These are phyloP conservation scores for Boletus rex-veris DNA, from an alignment of 768 basidiomycete species.

Conservation along the genomic window DNA sequence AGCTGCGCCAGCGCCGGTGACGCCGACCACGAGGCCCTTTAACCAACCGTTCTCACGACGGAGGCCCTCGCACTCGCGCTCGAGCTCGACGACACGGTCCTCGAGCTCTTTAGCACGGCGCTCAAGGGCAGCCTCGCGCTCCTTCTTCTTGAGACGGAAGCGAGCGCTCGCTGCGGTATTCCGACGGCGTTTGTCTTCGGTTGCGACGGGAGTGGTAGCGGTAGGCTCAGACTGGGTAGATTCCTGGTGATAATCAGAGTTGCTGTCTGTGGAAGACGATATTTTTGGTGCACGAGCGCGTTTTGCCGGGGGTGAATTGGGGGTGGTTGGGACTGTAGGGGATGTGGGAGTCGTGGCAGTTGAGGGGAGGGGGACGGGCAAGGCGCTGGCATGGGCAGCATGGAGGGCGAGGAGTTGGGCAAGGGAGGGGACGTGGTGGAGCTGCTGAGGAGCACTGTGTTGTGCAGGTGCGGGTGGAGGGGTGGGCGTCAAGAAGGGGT, in stretches of 20 bases:
- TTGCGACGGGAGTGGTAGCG: constrained; percentile 40
- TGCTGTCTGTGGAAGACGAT: constrained; percentile 33
- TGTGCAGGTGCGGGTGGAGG: constrained; percentile 26
- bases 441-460: constrained; percentile 19
- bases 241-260: constrained; percentile 23
- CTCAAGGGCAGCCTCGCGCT: constrained; percentile 87
- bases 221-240: constrained; percentile 10
- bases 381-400: constrained; percentile 33
- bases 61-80: constrained; percentile 87
- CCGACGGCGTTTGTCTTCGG: constrained; percentile 89
- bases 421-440: constrained; percentile 47
- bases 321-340: constrained; percentile 13
- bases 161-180: constrained; percentile 93
- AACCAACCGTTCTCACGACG: constrained; percentile 91
- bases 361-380: constrained; percentile 18
- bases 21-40: constrained; percentile 84
- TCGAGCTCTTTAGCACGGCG: constrained; percentile 82
- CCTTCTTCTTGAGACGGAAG: constrained; percentile 95
- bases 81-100: constrained; percentile 71
- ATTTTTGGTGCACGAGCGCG: constrained; percentile 55
- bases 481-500: constrained; percentile 39
- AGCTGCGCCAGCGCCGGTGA: constrained; percentile 63
- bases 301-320: constrained; percentile 36
- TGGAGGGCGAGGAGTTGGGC: constrained; percentile 69
- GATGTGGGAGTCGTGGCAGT: constrained; percentile 13